phyloP scores from a whole-genome alignment of 1,284 basidiomycete genomes.

The Trichosporon faecale region DNA sequence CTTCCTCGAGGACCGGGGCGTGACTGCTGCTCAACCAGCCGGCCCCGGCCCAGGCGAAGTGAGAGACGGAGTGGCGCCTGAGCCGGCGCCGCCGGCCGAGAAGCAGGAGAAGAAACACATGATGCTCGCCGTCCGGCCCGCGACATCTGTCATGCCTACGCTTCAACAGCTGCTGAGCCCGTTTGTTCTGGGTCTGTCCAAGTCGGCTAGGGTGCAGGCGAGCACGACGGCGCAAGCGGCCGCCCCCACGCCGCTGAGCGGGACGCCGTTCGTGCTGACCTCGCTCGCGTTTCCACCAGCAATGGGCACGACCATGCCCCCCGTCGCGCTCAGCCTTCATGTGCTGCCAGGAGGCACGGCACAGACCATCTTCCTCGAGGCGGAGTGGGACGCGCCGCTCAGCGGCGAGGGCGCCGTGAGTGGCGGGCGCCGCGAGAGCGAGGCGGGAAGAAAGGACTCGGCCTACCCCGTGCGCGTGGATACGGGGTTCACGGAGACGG shows the following conservation, averaged over 20 bases:
- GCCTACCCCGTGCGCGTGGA: neutral
- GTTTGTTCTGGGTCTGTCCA: constrained; percentile 45
- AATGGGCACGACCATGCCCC: constrained; percentile 17
- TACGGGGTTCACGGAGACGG: neutral
- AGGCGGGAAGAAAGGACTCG: neutral
- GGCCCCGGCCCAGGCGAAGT: neutral
- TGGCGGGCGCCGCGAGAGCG: neutral
- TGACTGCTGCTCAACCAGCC: neutral
- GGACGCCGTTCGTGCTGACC: constrained; percentile 34
- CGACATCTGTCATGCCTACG: constrained; percentile 33
- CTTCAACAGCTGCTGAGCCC: constrained; percentile 44
- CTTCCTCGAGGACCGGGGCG: constrained; percentile 40
- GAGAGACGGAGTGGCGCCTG: neutral
- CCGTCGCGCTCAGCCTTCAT: constrained; percentile 34
- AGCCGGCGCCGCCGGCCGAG: neutral
- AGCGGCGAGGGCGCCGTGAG: constrained; percentile 1
- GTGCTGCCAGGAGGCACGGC: constrained; percentile 33
- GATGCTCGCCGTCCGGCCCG: constrained; percentile 35
- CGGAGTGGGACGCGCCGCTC: constrained; percentile 29
- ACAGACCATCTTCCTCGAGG: constrained; percentile 42
- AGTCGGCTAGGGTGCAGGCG: constrained; percentile 41
- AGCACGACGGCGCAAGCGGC: constrained; percentile 36
- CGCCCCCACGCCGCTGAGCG: constrained; percentile 37
- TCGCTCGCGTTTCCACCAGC: constrained; percentile 35
- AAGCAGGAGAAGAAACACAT: neutral